Evolutionary conservation across 2,329 filamentous ascomycete species (phyloP).

Genomic region (Madurella mycetomatis): DNA sequence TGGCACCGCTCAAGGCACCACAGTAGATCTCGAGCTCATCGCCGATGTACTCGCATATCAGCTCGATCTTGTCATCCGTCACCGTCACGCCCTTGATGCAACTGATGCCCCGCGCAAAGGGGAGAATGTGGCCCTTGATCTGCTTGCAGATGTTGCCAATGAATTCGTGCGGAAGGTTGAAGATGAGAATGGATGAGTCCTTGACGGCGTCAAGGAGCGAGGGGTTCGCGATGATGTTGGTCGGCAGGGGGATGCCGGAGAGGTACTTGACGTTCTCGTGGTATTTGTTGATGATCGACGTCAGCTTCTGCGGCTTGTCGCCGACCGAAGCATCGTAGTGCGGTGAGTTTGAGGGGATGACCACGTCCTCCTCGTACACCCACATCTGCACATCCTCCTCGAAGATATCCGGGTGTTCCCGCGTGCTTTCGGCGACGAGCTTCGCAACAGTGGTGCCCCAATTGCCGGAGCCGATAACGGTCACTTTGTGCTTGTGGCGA

Average conservation of each 20-base stretch:
- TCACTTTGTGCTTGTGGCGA: conserved; percentile 82
- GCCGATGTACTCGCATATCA: conserved; percentile 95
- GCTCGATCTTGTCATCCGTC: conserved; percentile 73
- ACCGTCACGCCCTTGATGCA: conserved; percentile 99
- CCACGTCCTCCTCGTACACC: conserved; percentile 93
- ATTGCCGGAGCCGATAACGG: conserved; percentile 92
- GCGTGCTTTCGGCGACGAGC: conserved; percentile 90
- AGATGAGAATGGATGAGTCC: conserved; percentile 83
- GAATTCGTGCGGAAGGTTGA: conserved; percentile 96
- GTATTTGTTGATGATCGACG: conserved; percentile 79
- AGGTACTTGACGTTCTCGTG: conserved; percentile 99
- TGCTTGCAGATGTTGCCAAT: conserved; percentile 82
- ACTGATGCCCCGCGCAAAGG: conserved; percentile 87
- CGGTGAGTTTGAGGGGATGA: conserved; percentile 65
- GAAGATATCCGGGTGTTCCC: conserved; percentile 72
- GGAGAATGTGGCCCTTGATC: conserved; percentile 81
- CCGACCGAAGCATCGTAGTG: conserved; percentile 63
- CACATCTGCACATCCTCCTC: conserved; percentile 94
- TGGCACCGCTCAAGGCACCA: conserved; percentile 89
- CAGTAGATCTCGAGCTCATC: conserved; percentile 92
- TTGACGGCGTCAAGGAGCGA: conserved; percentile 75
- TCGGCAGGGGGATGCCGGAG: conserved; percentile 75
- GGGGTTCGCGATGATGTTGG: conserved; percentile 80
- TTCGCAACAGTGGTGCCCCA: conserved; percentile 98
- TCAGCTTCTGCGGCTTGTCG: conserved; percentile 77